These are phyloP conservation scores for Draba incana DNA, from an alignment of 345 rosid genomes.

Conservation along the genomic window DNA sequence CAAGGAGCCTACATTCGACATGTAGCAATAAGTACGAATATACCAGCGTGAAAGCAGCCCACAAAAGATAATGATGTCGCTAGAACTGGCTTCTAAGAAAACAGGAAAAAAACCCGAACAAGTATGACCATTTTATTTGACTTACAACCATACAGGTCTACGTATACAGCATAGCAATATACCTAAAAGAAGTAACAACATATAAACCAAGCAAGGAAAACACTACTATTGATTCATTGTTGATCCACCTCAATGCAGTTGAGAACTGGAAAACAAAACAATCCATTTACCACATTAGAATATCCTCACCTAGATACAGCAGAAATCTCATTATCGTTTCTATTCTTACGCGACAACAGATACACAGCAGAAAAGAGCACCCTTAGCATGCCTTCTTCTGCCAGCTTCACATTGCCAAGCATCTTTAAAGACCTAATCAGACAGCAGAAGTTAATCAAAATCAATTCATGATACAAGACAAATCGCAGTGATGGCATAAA, in stretches of 20 bases:
- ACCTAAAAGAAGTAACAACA: not conserved
- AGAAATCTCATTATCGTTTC: slow-evolving; percentile 76
- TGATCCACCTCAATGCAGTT: slow-evolving; percentile 23
- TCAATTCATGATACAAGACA: slow-evolving; percentile 15
- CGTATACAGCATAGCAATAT: slow-evolving; percentile 9
- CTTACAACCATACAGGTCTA: slow-evolving; percentile 18
- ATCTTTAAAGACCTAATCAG: slow-evolving; percentile 79
- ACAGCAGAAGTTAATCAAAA: slow-evolving; percentile 35
- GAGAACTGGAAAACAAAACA: slow-evolving; percentile 19
- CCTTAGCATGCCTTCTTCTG: slow-evolving; percentile 92
- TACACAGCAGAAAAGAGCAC: slow-evolving; percentile 75
- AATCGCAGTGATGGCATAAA: slow-evolving; percentile 14
- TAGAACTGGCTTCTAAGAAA: slow-evolving; percentile 26
- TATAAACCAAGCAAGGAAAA: slow-evolving; percentile 25
- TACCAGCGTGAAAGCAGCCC: slow-evolving; percentile 32
- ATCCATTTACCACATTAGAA: slow-evolving; percentile 33
- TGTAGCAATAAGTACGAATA: slow-evolving; percentile 34
- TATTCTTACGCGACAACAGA: slow-evolving; percentile 65
- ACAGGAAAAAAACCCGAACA: not conserved
- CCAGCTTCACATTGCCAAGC: slow-evolving; percentile 73
- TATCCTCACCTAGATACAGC: slow-evolving; percentile 77
- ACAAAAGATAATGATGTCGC: slow-evolving; percentile 18
- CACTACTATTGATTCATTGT: slow-evolving; percentile 8
- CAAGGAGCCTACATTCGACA: slow-evolving; percentile 72
- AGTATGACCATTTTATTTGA: slow-evolving; percentile 7